Percentiles rank a stretch among this genome's conserved stretches.
Conservation (phyloP, 306 rosid genomes). For the Datisca glomerata region DNA sequence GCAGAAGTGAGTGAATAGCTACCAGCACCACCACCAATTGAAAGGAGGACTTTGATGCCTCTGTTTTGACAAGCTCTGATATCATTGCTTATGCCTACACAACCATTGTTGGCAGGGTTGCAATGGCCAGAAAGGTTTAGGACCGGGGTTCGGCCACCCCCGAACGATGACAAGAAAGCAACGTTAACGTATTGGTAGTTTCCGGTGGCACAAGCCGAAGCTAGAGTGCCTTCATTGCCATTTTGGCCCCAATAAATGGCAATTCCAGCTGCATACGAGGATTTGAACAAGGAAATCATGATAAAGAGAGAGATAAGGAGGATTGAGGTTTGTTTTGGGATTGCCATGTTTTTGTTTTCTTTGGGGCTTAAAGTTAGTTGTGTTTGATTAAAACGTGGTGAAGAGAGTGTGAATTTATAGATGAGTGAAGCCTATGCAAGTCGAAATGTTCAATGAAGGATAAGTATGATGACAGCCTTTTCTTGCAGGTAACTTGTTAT, state of each 20-base stretch:
- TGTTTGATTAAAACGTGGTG: no score
- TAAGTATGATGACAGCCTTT: no score
- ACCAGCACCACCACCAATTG: slow-evolving; percentile 36
- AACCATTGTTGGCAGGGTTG: slow-evolving; percentile 14
- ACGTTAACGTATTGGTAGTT: slow-evolving; percentile 54
- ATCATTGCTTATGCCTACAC: slow-evolving; percentile 18
- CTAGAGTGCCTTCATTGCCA: slow-evolving; percentile 29
- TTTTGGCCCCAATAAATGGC: slow-evolving; percentile 60
- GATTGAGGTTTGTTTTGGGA: no score
- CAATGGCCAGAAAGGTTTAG: slow-evolving; percentile 41
- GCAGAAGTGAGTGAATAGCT: slow-evolving; percentile 35
- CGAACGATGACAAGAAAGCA: slow-evolving; percentile 36
- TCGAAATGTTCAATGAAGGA: no score
- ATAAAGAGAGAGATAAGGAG: no score
- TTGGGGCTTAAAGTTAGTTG: no score
- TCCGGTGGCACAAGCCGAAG: slow-evolving; percentile 34
- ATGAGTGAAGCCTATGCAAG: no score
- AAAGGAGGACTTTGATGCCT: slow-evolving; percentile 45
- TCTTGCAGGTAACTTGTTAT: no score
- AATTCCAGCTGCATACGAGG: slow-evolving; percentile 38
- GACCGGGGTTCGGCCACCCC: slow-evolving; percentile 26
- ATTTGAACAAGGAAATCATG: no score
- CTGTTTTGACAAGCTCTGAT: slow-evolving; percentile 32
- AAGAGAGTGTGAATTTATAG: no score
- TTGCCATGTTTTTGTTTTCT: no score